Base-by-base conservation (phyloP, 163 green algal genomes). In the Coccomyxa subellipsoidea region DNA sequence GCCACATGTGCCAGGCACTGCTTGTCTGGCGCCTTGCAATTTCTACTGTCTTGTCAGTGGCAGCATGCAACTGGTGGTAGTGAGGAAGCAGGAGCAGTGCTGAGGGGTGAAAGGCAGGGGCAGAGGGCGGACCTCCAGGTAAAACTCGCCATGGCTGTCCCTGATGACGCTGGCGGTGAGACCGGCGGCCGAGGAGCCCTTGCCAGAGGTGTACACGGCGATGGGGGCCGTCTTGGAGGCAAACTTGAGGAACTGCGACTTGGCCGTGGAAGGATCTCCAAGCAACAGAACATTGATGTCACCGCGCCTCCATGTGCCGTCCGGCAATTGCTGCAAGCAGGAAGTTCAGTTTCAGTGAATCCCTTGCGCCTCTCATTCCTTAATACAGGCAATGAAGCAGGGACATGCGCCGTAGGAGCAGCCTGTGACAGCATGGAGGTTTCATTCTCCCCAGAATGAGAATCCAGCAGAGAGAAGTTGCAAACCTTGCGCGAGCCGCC, bases 171-270 rank as follows among this genome's bases (percentile, higher is more conserved):
- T 95, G 29, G 97, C 97, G 1, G 97, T 99, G n/a, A 99, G 93
- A 91, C 97, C 97, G 8, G 97, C 97, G 0, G 97, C 97, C 32
- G 88, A 96, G 76, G 93, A 98, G 81, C 97, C 97, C 90, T 99
- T 99, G 86, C 97, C 97, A 72, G 91, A 97, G 34, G 97, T 99
- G 93, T 99, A 99, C 9, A 99, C 96, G 7, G 93, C 92, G 75
- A 99, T 98, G 70, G 97, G 97, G 9, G 81, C 84, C 39, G 80
- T 87, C 81, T 98, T 98, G 79, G 94, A 95, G 53, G 96, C 95
- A 89, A 98, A 99, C 90, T 99, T 99, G 8, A 99, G 92, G 88
- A 99, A 99, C 89, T 99, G 97, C 0, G 94, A 98, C 90, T 99
- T 99, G 84, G 96, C 97, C 2, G 96, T 99, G 69, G 96, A 99